phyloP scores from a whole-genome alignment of 2,329 filamentous ascomycete genomes.

The Fusarium annulatum region DNA sequence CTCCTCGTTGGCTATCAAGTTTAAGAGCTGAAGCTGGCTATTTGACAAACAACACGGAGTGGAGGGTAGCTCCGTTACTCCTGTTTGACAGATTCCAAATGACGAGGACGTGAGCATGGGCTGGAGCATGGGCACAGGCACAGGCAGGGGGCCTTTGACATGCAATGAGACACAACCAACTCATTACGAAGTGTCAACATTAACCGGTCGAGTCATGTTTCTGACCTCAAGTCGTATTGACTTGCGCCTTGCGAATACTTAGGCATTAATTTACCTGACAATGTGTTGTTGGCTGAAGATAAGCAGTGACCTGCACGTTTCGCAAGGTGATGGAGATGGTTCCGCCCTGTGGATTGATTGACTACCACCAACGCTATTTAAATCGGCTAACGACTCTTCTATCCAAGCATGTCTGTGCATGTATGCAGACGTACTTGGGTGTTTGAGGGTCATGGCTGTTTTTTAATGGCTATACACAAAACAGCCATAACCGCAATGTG shows the following conservation, averaged over 20 bases:
- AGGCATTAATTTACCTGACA: neutral
- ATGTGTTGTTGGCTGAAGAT: neutral
- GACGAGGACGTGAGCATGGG: neutral
- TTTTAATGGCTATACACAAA: neutral
- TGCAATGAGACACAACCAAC: slow-evolving; percentile 3
- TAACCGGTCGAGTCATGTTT: neutral
- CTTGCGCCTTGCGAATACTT: neutral
- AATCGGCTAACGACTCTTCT: slow-evolving; percentile 17
- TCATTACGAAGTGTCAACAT: neutral
- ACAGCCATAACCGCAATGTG: neutral
- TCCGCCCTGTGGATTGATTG: slow-evolving; percentile 13
- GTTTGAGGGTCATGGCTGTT: neutral
- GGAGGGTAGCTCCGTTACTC: neutral
- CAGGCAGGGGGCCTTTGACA: neutral
- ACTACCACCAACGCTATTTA: neutral
- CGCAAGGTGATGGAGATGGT: neutral
- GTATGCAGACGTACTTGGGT: neutral
- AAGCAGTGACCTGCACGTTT: neutral
- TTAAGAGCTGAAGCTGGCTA: slow-evolving; percentile 21
- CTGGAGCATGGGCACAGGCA: neutral
- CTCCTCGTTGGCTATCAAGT: slow-evolving; percentile 22
- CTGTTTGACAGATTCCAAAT: slow-evolving; percentile 20
- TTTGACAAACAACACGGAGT: neutral
- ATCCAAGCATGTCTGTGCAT: neutral
- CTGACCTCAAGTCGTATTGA: neutral